phyloP scores from a whole-genome alignment of 2,329 filamentous ascomycete species.

The Botrytis cinerea region DNA sequence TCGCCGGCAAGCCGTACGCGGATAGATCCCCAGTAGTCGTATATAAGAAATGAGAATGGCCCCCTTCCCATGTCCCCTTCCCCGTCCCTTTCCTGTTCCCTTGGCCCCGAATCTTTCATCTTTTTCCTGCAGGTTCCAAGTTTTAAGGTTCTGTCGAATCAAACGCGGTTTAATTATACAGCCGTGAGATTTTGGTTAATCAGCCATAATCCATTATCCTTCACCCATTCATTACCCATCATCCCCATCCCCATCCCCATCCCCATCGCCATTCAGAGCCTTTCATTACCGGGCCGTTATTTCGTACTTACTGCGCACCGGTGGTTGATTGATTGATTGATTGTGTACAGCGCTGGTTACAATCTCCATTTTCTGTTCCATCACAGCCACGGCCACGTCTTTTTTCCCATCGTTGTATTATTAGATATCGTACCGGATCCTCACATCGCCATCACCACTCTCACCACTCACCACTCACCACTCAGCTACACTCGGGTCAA shows the following conservation, averaged over 20 bases:
- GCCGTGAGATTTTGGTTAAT: not conserved
- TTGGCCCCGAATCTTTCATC: not conserved
- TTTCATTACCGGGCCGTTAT: slow-evolving; percentile 3
- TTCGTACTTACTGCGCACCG: not conserved
- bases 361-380: not conserved
- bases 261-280: not conserved
- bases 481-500: not conserved
- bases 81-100: not conserved
- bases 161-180: not conserved
- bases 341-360: not conserved
- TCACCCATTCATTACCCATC: not conserved
- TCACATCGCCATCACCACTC: not conserved
- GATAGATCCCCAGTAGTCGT: not conserved
- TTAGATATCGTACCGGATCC: not conserved
- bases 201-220: too few species aligned
- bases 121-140: slow-evolving; percentile 8
- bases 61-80: not conserved
- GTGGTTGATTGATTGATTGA: not conserved
- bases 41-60: not conserved
- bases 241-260: not conserved
- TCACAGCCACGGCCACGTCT: slow-evolving; percentile 9
- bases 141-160: slow-evolving; percentile 12
- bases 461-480: too few species aligned
- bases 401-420: not conserved
- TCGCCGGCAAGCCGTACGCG: not conserved